These are phyloP conservation scores for Areca catechu DNA, from an alignment of 176 grass and related monocot genomes.

Conservation along the genomic window DNA sequence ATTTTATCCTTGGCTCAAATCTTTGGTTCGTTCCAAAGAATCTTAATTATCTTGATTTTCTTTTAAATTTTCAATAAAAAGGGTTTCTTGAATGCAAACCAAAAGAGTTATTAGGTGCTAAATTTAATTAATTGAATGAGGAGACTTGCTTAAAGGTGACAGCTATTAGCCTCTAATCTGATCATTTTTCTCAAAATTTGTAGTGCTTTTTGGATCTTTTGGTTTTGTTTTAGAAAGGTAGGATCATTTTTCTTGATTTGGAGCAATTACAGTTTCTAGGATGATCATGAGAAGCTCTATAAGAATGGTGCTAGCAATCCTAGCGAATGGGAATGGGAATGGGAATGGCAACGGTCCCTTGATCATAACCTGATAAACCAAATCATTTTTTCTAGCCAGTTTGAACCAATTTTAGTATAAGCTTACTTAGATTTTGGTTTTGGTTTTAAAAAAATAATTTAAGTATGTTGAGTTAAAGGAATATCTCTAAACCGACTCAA, in stretches of 20 bases:
- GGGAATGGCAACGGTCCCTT: no score
- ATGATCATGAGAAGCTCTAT: conserved; percentile 20
- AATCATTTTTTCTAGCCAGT: no score
- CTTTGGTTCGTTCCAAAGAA: no score
- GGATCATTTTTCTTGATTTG: background rate
- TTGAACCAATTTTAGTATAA: no score
- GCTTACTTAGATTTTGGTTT: no score
- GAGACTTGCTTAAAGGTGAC: conserved; percentile 1
- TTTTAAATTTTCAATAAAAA: background rate
- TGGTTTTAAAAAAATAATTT: no score
- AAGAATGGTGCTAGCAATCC: conserved; percentile 14
- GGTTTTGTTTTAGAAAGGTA: background rate
- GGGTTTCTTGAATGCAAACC: background rate
- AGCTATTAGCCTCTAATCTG: background rate
- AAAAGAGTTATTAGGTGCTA: background rate
- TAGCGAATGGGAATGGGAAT: conserved; percentile 27
- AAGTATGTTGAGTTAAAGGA: no score
- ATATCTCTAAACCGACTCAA: no score
- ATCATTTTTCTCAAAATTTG: background rate
- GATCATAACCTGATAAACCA: no score
- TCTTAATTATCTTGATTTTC: no score
- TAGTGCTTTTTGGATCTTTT: background rate
- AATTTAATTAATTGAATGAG: background rate
- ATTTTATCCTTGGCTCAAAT: no score
- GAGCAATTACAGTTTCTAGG: conserved; percentile 13